Conservation (phyloP, 441 rosid genomes). For the Pelargonium fulgidum region DNA sequence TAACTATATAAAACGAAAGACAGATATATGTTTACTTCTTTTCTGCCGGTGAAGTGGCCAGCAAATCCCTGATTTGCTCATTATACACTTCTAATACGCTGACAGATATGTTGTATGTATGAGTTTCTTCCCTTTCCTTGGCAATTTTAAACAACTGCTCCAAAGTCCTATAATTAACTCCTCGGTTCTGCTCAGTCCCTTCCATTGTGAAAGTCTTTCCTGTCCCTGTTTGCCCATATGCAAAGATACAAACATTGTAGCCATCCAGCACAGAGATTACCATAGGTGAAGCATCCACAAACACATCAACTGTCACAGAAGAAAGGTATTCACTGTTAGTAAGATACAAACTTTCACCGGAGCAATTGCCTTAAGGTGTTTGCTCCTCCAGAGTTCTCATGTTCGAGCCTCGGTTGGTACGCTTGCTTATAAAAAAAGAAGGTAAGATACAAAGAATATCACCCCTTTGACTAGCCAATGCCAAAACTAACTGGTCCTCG, state of each 20-base stretch:
- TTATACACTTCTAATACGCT: constrained; percentile 95
- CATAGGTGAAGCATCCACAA: constrained; percentile 77
- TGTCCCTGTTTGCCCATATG: constrained; percentile 94
- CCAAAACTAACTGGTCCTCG: not conserved
- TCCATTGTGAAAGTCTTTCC: constrained; percentile 95
- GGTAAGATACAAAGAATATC: too few species aligned
- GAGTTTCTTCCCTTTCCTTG: constrained; percentile 50
- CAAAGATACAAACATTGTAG: constrained; percentile 84
- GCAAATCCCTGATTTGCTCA: constrained; percentile 85
- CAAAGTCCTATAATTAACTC: constrained; percentile 81
- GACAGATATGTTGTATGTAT: constrained; percentile 61
- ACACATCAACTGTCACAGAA: constrained; percentile 60
- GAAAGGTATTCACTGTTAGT: constrained; percentile 7
- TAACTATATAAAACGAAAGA: not conserved
- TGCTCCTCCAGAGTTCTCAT: too few species aligned
- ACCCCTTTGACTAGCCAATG: not conserved
- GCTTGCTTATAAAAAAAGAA: too few species aligned
- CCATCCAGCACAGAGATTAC: constrained; percentile 90
- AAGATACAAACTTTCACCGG: too few species aligned
- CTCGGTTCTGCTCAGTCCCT: constrained; percentile 75
- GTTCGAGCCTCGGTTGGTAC: too few species aligned
- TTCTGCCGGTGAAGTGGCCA: constrained; percentile 38
- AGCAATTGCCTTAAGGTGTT: too few species aligned
- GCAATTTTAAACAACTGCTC: constrained; percentile 62
- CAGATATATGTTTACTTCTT: constrained; percentile 50